Evolutionary conservation across 352 stramenopile genomes (phyloP), one percentile per base, ranked within the genome.

Genomic region (Globisporangium solare): DNA sequence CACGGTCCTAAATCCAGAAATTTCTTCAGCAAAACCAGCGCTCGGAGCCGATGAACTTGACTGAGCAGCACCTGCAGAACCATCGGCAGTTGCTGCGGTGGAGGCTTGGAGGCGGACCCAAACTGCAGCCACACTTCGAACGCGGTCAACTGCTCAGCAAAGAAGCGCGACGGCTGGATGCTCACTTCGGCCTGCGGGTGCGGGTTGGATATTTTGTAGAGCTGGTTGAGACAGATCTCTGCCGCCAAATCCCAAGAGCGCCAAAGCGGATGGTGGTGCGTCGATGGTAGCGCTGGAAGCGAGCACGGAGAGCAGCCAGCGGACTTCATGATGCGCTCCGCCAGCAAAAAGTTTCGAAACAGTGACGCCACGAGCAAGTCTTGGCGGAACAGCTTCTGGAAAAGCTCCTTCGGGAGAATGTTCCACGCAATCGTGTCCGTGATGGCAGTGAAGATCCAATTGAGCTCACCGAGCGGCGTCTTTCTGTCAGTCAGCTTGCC

Each of bases 381-480:
- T 65, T 99, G 95, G n/a, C 97, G 89, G 72, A 99, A 99, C 4
- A 99, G 74, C 60, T 97, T 96, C 70, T 99, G 95, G 67, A 99
- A 99, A 14, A 99, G 74, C 31, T 94, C 70, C 39, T 88, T 85
- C 12, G 97, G 97, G 4, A 99, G 70, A 39, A 98, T 86, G 71
- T 99, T 99, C 97, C 97, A 99, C 24, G 97, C 98, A 61, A 99
- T 99, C 11, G 97, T 99, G 76, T 99, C 98, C 0, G 98, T 99
- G 52, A 99, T 98, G n/a, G 97, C 96, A 14, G 97, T 99, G 67
- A 99, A 99, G 51, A 99, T 99, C 98, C 97, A 99, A 83, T 99
- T 99, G 39, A 99, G 75, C 65, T 99, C 97, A 39, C 97, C 97
- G 2, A 98, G 66, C 6, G 96, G 95, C 11, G 90, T 96, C 55